Base-by-base conservation (phyloP, 345 rosid species). In the Eucalyptus cladocalyx region DNA sequence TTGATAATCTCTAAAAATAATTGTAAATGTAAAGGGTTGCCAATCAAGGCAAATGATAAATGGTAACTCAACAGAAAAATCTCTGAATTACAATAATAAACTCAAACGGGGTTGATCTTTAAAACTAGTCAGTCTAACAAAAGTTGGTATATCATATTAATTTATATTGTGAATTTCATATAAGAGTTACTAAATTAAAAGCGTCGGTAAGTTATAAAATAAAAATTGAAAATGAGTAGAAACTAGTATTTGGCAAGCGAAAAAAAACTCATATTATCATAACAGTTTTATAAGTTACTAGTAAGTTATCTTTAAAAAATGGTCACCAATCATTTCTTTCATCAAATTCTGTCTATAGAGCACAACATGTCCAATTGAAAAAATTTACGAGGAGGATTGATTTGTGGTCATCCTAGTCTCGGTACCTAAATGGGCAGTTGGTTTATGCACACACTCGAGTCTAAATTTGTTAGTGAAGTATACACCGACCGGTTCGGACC, bases 171-270 rank as follows among this genome's bases (percentile, higher is more conserved):
- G 58, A 53, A 53, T 53, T 21, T 53, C 26, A 53, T 53, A 21
- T 19, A 67, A 65, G 10, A 67, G 23, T 4, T 32, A 32, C 11
- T 32, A 8, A 67, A 32, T 67, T 67, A 16, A 3, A 16, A 72
- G 45, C 8, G 3, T 72, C 0, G 15, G 26, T 42, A 72, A 72
- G 45, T 72, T 5, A 72, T 10, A 72, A 34, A 72, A 72, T 72
- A 72, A 72, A 34, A 72, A 0, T 16, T 34, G 14, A 17, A 16
- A 37, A 19, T 2, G 11, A 72, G 58, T 19, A 5, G 43, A 72
- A 34, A 19, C 40, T 11, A 5, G 2, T 10, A 10, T 34, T 18
- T 72, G 0, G 26, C 45, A 9, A 72, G 8, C 0, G 11, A 72
- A 18, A 19, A 15, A 34, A 69, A 72, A 34, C 11, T 53, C 58